phyloP scores from a whole-genome alignment of 2,329 filamentous ascomycete species.

The Lachnellula suecica region DNA sequence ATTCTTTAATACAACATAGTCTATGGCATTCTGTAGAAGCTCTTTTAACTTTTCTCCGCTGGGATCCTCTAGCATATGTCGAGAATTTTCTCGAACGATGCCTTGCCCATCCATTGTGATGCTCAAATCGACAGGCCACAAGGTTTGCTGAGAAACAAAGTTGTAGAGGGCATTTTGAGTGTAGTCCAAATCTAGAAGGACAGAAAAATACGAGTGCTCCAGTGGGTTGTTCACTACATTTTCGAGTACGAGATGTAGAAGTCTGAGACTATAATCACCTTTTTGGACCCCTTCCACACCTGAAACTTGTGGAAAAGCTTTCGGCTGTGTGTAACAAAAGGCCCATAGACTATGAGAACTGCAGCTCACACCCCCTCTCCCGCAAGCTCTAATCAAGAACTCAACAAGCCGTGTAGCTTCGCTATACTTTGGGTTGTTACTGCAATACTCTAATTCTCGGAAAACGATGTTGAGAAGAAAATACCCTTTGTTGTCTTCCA shows the following conservation, averaged over 20 bases:
- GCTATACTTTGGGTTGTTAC: neutral
- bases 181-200: neutral
- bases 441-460: neutral
- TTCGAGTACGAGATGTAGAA: neutral
- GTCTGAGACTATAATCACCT: neutral
- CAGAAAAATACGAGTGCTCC: neutral
- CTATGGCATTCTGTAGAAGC: neutral
- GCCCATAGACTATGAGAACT: neutral
- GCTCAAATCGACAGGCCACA: neutral
- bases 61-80: neutral
- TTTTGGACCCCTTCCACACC: neutral
- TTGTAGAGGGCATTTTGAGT: neutral
- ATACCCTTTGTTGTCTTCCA: neutral
- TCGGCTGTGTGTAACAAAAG: too few relatives aligned
- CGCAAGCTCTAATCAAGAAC: neutral
- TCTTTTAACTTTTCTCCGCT: neutral
- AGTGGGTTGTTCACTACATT: neutral
- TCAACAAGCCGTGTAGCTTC: neutral
- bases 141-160: neutral
- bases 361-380: neutral
- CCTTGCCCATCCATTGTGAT: neutral
- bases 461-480: neutral
- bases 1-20: neutral
- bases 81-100: neutral
- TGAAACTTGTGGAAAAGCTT: too few relatives aligned